Evolutionary conservation across 495 filamentous ascomycete species (phyloP), one percentile per base, ranked within the genome.

Genomic region (Thermochaetoides thermophila): DNA sequence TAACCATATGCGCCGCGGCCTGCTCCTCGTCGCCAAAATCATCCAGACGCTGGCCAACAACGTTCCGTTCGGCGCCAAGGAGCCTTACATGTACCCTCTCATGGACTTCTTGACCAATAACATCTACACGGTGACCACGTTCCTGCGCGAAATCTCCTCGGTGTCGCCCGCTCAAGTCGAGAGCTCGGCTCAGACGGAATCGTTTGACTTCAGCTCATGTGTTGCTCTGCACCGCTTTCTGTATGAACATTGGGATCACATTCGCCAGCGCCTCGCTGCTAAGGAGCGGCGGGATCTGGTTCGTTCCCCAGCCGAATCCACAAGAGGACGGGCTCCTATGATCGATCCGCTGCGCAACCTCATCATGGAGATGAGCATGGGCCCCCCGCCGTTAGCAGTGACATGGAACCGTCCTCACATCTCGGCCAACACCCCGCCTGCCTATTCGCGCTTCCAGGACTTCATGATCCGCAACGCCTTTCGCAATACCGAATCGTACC

Each of bases 21-120:
- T 78, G 17, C 58, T 78, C 16, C 60, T 78, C 17, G 74, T 78
- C 34, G 73, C 74, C 13, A 78, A 78, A 43, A 66, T 78, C 34
- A 67, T 78, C 17, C 74, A 78, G 39, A 76, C 74, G 44, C 53
- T 78, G 26, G 74, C 74, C 19, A 78, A 78, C 38, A 78, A 78
- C 42, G 74, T 78, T 19, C 56, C 76, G 1, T 78, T 78, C 36
- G 74, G 73, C n/a, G 69, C 69, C 17, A 78, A 78, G 48, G 74
- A 78, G 46, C 66, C 71, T 9, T 78, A 71, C 43, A 78, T 78
- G 74, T 69, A 68, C 38, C 73, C 73, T 7, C 49, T 78, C 11
- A 76, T 77, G 41, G 66, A 72, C 42, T 77, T 78, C 43, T 49
- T 78, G 19, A 67, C 68, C 0, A 59, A 71, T 33, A 72, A 78